phyloP scores from a whole-genome alignment of 176 grass and related monocot genomes.

The Dactylis glomerata region DNA sequence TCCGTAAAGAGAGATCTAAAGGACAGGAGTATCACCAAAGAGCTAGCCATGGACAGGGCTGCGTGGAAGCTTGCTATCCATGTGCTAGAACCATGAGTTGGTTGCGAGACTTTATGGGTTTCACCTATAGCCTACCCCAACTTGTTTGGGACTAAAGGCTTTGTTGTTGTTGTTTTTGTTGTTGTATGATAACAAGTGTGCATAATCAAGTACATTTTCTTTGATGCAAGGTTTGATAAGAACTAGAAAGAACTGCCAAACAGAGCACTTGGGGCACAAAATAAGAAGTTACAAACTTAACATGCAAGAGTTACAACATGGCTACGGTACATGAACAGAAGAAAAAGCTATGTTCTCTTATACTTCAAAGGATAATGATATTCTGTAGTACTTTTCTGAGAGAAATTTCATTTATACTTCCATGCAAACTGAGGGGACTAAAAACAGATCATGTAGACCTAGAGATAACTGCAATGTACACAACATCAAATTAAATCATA shows the following conservation, averaged over 20 bases:
- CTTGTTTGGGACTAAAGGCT: too few species aligned
- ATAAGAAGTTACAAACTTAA: constrained; percentile 1
- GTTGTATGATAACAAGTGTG: not conserved
- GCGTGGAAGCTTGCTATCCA: too few species aligned
- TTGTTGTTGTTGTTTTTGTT: too few species aligned
- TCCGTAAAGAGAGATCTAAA: too few species aligned
- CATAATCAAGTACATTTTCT: constrained; percentile 16
- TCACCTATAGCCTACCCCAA: too few species aligned
- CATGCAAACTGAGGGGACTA: not conserved
- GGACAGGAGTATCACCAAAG: too few species aligned
- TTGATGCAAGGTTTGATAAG: not conserved
- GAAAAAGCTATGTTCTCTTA: not conserved
- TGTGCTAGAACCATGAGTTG: too few species aligned
- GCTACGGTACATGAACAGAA: not conserved
- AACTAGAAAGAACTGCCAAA: constrained; percentile 7
- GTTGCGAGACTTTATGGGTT: too few species aligned
- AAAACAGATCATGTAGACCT: not conserved
- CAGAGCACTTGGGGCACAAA: not conserved
- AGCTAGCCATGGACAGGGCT: too few species aligned
- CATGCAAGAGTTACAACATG: constrained; percentile 7
- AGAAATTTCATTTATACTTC: not conserved
- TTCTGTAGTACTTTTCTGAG: not conserved
- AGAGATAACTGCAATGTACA: not conserved
- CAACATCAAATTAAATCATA: not conserved
- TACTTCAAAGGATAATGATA: constrained; percentile 6